Evolutionary conservation across 805 yeast species (phyloP), one percentile per base, ranked within the genome.

Genomic region (Starmerella asiatica): DNA sequence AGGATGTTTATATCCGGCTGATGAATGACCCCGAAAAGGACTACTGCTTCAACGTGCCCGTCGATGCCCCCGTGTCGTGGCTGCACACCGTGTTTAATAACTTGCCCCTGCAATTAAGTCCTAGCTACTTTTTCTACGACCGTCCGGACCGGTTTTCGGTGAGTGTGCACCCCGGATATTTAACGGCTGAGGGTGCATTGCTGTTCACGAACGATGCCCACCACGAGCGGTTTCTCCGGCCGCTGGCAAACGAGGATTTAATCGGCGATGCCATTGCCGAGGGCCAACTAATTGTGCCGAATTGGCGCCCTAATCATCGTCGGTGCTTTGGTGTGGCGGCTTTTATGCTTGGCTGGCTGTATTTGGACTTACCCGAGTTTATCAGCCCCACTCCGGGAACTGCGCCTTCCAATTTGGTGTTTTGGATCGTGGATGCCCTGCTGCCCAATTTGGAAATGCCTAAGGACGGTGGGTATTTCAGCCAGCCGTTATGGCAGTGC

Each of bases 351-450:
- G 60, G 62, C 15, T 91, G 98, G 97, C 69, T 91, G 43, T 91
- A 86, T 59, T 76, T 94, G 1, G 97, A 91, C 62, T 68, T 91
- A 57, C 98, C 98, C 2, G 94, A 84, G 55, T 70, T 67, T 51
- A 65, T 84, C 39, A 73, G 86, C 27, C 96, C 96, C 35, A 88
- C 97, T 3, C 97, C 97, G 0, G 95, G 95, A 19, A 69, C 76
- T 42, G 79, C 86, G 48, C 61, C 84, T 41, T 79, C 93, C 9
- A 78, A 75, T 52, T 72, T 74, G 49, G 41, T 75, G 21, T 61
- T 70, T 34, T 32, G 37, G 29, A 16, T 51, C 18, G 43, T 52
- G 7, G 57, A 68, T 20, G 46, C 53, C 15, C 40, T 49, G 17
- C 59, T 71, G 17, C 33, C 23, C 4, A 16, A 34, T 45, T 51